These are phyloP conservation scores for Pythium brachiatum DNA, from an alignment of 352 stramenopile species.

Conservation along the genomic window DNA sequence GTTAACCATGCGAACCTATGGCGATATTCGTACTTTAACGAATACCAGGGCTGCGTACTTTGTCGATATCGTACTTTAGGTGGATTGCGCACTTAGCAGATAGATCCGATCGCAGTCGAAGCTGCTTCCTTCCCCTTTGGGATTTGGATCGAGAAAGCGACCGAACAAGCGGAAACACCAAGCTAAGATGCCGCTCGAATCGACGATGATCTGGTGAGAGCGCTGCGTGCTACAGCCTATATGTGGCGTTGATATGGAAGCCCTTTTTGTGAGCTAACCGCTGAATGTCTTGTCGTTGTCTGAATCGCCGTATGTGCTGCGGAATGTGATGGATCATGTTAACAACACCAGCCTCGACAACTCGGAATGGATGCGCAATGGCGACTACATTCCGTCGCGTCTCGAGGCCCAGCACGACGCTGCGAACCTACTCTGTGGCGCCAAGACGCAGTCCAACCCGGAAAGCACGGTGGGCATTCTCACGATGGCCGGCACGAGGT, in stretches of 20 bases:
- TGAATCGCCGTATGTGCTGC: not conserved
- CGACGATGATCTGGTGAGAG: constrained; percentile 85
- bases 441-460: constrained; percentile 97
- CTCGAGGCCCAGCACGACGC: constrained; percentile 98
- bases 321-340: constrained; percentile 11
- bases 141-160: constrained; percentile 16
- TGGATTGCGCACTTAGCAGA: constrained; percentile 20
- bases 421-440: constrained; percentile 95
- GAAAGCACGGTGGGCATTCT: constrained; percentile 98
- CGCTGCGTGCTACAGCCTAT: not conserved
- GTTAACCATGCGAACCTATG: constrained; percentile 1
- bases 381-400: constrained; percentile 98
- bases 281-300: constrained; percentile 1
- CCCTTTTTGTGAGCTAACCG: constrained; percentile 7
- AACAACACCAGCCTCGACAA: constrained; percentile 88
- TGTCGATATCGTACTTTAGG: no score
- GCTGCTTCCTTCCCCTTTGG: constrained; percentile 21
- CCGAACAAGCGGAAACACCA: constrained; percentile 8
- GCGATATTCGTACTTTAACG: not conserved
- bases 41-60: constrained; percentile 8
- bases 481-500: constrained; percentile 92
- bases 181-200: constrained; percentile 80
- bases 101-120: constrained; percentile 25
- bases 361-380: constrained; percentile 99
- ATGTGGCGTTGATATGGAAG: not conserved